Conservation (phyloP, 352 stramenopile species). For the Elongisporangium prolatum region DNA sequence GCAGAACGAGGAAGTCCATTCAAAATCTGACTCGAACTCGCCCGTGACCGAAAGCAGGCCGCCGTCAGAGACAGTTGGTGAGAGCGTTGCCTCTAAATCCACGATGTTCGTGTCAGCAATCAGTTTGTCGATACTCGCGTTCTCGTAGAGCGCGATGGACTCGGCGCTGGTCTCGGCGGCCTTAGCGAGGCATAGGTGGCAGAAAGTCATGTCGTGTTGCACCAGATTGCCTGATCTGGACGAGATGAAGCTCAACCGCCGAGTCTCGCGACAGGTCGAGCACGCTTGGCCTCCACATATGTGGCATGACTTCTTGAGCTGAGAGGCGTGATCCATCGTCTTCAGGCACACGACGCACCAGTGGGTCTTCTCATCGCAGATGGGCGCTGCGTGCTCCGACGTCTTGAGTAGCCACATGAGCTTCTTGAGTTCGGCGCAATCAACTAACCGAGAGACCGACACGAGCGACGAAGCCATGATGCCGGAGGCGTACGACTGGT, state of each 20-base stretch:
- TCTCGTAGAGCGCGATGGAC: background rate
- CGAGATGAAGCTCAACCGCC: slow-evolving; percentile 2
- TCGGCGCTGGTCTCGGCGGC: background rate
- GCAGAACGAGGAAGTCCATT: background rate
- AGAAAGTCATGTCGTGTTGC: slow-evolving; percentile 1
- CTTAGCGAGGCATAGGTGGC: background rate
- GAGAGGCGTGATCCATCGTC: background rate
- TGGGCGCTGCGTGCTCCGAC: background rate
- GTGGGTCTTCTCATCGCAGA: background rate
- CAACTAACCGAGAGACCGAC: background rate
- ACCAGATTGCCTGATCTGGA: background rate
- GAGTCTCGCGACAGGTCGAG: slow-evolving; percentile 1
- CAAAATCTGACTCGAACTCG: background rate
- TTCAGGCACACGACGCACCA: background rate
- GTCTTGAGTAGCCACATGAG: slow-evolving; percentile 5
- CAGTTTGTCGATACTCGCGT: background rate
- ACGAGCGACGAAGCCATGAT: slow-evolving; percentile 1
- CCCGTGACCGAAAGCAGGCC: background rate
- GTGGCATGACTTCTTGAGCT: slow-evolving; percentile 2
- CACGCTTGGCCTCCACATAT: background rate
- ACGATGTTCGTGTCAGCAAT: background rate
- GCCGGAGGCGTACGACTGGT: slow-evolving; percentile 8
- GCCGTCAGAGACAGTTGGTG: background rate
- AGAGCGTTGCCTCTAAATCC: background rate
- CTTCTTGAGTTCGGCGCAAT: slow-evolving; percentile 6